Evolutionary conservation across 306 rosid genomes (phyloP).

Genomic region (Canavalia ensiformis): DNA sequence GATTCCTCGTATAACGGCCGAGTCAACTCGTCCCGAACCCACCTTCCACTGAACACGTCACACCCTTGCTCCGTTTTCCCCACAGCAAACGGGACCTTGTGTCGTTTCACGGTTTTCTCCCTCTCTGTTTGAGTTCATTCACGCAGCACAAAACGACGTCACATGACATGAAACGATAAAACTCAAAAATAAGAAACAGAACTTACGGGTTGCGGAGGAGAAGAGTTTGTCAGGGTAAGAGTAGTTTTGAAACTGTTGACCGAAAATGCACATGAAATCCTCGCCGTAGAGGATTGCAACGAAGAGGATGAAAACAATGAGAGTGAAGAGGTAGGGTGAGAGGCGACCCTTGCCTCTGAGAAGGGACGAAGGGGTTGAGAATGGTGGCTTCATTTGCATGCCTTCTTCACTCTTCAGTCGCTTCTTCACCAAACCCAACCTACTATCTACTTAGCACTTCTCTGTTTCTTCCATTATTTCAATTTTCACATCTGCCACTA

Average conservation of each 20-base stretch:
- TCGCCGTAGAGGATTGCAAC: conserved; percentile 75
- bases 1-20: conserved; percentile 86
- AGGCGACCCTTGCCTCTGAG: conserved; percentile 66
- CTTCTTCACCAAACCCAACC: conserved; percentile 33
- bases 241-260: conserved; percentile 63
- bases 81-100: conserved; percentile 66
- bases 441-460: not conserved
- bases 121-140: conserved; percentile 45
- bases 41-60: conserved; percentile 79
- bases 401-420: not conserved
- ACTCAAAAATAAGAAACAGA: too few relatives aligned
- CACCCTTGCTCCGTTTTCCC: conserved; percentile 71
- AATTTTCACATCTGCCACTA: not conserved
- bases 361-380: conserved; percentile 61
- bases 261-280: conserved; percentile 73
- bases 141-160: too few relatives aligned
- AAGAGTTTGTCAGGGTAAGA: conserved; percentile 45
- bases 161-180: too few relatives aligned
- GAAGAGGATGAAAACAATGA: conserved; percentile 78
- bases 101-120: conserved; percentile 36
- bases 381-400: conserved; percentile 72
- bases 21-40: conserved; percentile 82
- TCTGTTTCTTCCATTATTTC: not conserved
- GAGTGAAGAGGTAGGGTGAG: conserved; percentile 78
- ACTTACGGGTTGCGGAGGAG: conserved; percentile 62